phyloP scores from a whole-genome alignment of 2,329 filamentous ascomycete species.

The Penicillium digitatum region DNA sequence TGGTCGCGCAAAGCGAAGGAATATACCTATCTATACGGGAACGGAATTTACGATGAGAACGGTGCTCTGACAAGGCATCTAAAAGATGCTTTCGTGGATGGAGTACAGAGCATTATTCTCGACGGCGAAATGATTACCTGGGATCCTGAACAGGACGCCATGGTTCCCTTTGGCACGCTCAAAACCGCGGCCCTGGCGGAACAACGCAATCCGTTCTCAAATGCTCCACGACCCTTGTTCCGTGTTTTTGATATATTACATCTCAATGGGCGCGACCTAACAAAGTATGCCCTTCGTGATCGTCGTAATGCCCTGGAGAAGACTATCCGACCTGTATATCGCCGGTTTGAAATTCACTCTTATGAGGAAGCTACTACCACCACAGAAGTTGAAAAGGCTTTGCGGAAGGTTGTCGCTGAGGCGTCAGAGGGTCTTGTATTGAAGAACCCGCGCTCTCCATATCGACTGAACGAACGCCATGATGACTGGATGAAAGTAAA shows the following conservation, averaged over 20 bases:
- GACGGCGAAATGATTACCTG: constrained; percentile 99
- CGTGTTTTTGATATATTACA: constrained; percentile 88
- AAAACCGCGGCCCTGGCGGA: constrained; percentile 85
- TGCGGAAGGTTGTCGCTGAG: constrained; percentile 80
- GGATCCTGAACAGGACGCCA: constrained; percentile 80
- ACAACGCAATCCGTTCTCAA: constrained; percentile 65
- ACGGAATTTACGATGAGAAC: constrained; percentile 67
- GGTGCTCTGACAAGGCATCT: constrained; percentile 78
- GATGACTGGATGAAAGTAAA: constrained; percentile 99
- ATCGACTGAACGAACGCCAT: constrained; percentile 82
- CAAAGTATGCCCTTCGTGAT: constrained; percentile 76
- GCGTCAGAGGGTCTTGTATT: constrained; percentile 86
- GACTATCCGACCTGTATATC: constrained; percentile 65
- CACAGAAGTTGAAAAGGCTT: constrained; percentile 70
- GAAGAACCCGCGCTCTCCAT: constrained; percentile 86
- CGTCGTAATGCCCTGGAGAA: constrained; percentile 70
- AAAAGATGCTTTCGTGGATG: constrained; percentile 68
- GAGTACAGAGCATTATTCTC: constrained; percentile 80
- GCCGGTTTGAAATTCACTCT: constrained; percentile 77
- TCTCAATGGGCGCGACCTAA: constrained; percentile 75
- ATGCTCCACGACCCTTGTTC: constrained; percentile 70
- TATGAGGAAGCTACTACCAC: constrained; percentile 63
- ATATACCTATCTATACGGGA: constrained; percentile 90
- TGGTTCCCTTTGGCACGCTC: constrained; percentile 84
- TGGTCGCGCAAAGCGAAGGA: constrained; percentile 97